Conservation (phyloP, 768 basidiomycete species). For the Naematelia encephala region DNA sequence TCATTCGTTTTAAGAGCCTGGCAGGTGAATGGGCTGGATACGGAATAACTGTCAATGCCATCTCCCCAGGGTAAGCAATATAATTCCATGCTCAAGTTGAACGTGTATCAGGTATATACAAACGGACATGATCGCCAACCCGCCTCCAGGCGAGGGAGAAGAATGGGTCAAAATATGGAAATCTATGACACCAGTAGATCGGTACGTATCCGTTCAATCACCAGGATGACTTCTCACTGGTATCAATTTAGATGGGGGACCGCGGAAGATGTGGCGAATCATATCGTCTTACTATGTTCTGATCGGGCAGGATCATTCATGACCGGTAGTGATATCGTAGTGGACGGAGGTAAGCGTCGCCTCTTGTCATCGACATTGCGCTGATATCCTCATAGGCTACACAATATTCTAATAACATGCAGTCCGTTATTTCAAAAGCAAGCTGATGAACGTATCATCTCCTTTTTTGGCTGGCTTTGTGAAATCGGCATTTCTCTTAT, state of each 20-base stretch:
- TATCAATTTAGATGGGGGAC: constrained; percentile 39
- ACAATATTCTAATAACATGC: constrained; percentile 3
- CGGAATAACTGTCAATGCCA: constrained; percentile 44
- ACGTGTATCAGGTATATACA: constrained; percentile 33
- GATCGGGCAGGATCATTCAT: constrained; percentile 36
- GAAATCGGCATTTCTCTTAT: too few species aligned
- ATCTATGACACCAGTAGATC: constrained; percentile 38
- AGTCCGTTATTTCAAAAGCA: not conserved
- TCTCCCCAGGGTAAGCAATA: constrained; percentile 43
- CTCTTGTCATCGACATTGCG: not conserved
- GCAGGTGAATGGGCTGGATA: constrained; percentile 49
- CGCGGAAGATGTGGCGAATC: constrained; percentile 41
- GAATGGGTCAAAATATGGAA: constrained; percentile 41
- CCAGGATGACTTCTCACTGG: not conserved
- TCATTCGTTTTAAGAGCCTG: constrained; percentile 23
- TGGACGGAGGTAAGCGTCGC: constrained; percentile 45
- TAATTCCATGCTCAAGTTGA: constrained; percentile 1
- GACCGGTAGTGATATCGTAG: constrained; percentile 47
- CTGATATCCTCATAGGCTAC: constrained; percentile 10
- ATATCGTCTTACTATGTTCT: constrained; percentile 38
- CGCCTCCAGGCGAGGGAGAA: constrained; percentile 17
- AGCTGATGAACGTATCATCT: too few species aligned
- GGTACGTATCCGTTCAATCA: constrained; percentile 15
- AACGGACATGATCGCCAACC: constrained; percentile 47
- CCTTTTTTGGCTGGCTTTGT: too few species aligned